Conservation (phyloP, 2,329 filamentous ascomycete genomes). For the Fusarium fujikuroi region DNA sequence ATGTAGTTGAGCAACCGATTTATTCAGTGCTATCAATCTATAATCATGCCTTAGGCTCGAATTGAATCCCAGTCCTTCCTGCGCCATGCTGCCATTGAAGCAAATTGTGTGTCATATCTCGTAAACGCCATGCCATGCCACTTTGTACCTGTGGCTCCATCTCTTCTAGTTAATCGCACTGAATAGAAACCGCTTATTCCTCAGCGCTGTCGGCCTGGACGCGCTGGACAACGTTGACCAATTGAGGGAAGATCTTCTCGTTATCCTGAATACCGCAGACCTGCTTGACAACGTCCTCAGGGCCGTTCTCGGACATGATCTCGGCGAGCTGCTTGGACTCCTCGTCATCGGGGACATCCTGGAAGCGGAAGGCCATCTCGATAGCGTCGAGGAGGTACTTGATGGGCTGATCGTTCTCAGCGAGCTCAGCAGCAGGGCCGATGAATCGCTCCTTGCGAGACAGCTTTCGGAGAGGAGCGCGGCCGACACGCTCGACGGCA, state of each 20-base stretch:
- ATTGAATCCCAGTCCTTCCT: conserved; percentile 34
- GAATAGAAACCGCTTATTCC: conserved; percentile 52
- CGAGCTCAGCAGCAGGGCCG: conserved; percentile 88
- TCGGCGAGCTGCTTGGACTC: conserved; percentile 88
- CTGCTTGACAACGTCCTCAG: conserved; percentile 80
- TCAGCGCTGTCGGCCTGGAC: conserved; percentile 74
- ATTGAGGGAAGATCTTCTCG: conserved; percentile 81
- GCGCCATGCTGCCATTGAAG: conserved; percentile 42
- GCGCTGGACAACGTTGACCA: conserved; percentile 82
- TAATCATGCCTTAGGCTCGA: conserved; percentile 8
- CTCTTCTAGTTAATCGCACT: conserved; percentile 15
- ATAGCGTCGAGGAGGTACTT: conserved; percentile 81
- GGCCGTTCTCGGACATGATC: conserved; percentile 79
- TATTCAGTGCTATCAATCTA: conserved; percentile 39
- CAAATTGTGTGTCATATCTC: conserved; percentile 37
- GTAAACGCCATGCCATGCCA: conserved; percentile 41
- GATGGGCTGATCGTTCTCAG: conserved; percentile 79
- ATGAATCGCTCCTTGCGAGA: conserved; percentile 96
- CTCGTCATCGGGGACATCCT: conserved; percentile 90
- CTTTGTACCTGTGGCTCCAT: conserved; percentile 9
- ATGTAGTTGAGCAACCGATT: conserved; percentile 14
- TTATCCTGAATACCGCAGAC: conserved; percentile 82
- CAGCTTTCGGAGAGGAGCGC: conserved; percentile 93
- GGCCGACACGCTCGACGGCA: conserved; percentile 92
- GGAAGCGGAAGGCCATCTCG: conserved; percentile 95